Conservation (phyloP, 192 early-diverging fungal species). For the Coemansia sp. region DNA sequence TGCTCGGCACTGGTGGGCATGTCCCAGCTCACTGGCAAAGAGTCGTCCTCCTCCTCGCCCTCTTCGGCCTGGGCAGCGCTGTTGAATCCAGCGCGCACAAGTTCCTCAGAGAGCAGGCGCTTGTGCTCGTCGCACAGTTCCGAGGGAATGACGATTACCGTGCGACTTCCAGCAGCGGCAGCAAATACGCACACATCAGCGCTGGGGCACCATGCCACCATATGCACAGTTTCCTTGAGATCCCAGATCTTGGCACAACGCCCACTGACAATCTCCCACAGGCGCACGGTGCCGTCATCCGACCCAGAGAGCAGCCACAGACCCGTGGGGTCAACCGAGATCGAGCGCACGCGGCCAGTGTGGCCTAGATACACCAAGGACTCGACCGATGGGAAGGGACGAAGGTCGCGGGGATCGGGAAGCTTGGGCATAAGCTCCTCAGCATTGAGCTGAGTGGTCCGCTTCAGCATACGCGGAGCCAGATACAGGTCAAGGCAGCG, state of each 20-base stretch:
- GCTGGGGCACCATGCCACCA: slow-evolving; percentile 90
- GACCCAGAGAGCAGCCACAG: slow-evolving; percentile 85
- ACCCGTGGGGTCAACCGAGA: slow-evolving; percentile 92
- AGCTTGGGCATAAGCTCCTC: slow-evolving; percentile 94
- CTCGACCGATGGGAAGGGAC: slow-evolving; percentile 85
- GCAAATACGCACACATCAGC: slow-evolving; percentile 73
- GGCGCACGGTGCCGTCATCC: slow-evolving; percentile 82
- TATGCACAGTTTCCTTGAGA: slow-evolving; percentile 65
- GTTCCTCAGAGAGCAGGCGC: slow-evolving; percentile 36
- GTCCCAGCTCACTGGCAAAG: slow-evolving; percentile 53
- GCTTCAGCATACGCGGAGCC: slow-evolving; percentile 85
- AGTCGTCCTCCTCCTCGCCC: slow-evolving; percentile 31
- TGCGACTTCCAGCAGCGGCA: slow-evolving; percentile 62
- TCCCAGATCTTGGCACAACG: slow-evolving; percentile 79
- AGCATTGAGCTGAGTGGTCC: slow-evolving; percentile 83
- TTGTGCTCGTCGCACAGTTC: slow-evolving; percentile 47
- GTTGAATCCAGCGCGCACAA: slow-evolving; percentile 40
- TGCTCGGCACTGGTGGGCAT: slow-evolving; percentile 58
- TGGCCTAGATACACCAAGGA: slow-evolving; percentile 82
- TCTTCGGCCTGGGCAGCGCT: slow-evolving; percentile 16
- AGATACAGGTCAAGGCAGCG: slow-evolving; percentile 96
- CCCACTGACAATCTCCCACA: slow-evolving; percentile 92
- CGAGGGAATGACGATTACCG: slow-evolving; percentile 56
- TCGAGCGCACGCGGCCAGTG: slow-evolving; percentile 70
- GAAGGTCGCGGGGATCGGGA: slow-evolving; percentile 90